These are phyloP conservation scores for Fraxinus latifolia DNA, from an alignment of 305 asterid species.

Conservation along the genomic window DNA sequence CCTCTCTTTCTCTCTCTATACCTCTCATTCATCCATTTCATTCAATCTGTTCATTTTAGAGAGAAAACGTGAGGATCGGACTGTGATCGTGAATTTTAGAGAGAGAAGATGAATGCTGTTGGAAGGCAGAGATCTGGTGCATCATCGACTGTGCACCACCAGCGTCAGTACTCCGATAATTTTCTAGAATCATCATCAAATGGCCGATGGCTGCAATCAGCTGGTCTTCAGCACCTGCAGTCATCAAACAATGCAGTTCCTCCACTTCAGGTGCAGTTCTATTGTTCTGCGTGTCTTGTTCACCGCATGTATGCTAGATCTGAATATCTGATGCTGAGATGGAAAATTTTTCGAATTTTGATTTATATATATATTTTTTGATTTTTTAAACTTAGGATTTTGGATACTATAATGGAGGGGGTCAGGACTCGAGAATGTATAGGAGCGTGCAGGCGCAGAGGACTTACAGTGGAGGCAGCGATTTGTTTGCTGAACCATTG, in stretches of 20 bases:
- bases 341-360: background rate
- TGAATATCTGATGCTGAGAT: constrained; percentile 39
- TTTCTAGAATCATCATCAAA: constrained; percentile 68
- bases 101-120: constrained; percentile 66
- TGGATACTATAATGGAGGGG: constrained; percentile 67
- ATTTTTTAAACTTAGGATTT: constrained; percentile 47
- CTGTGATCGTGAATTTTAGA: constrained; percentile 15
- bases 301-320: background rate
- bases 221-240: constrained; percentile 91
- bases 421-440: constrained; percentile 65
- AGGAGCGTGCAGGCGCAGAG: constrained; percentile 63
- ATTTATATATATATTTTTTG: background rate
- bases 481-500: constrained; percentile 65
- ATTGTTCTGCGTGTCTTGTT: background rate
- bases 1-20: constrained; percentile 12
- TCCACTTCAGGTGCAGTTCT: constrained; percentile 51
- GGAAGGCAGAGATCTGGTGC: constrained; percentile 91
- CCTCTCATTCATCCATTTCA: background rate
- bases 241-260: constrained; percentile 61
- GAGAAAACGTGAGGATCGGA: constrained; percentile 5
- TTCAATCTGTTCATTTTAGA: constrained; percentile 6
- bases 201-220: constrained; percentile 94
- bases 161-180: constrained; percentile 85
- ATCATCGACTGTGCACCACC: constrained; percentile 65
- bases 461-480: constrained; percentile 51